Base-by-base conservation (phyloP, 805 yeast genomes). In the Kluyveromyces starmeri region DNA sequence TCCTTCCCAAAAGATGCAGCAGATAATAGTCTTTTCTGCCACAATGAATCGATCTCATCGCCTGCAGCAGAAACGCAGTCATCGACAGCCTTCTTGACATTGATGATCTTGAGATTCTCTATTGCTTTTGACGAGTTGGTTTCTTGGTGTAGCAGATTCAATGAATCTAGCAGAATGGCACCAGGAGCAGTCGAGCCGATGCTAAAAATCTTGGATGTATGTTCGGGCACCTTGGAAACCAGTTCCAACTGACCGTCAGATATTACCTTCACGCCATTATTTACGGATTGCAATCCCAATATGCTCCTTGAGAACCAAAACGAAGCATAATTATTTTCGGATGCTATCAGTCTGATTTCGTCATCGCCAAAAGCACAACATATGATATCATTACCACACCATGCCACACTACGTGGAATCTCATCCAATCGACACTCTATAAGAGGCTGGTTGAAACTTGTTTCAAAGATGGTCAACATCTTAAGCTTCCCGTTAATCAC, bases 311-410 rank as follows among this genome's bases (percentile, higher is more conserved):
- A 68, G 44, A 65, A 79, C 61, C 61, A 57, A 71, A 78, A 32
- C 71, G 72, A 37, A 9, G 52, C 44, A 29, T 33, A 78, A 52
- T 40, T 45, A 31, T 42, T 75, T 8, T 75, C 71, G 0, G 95
- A 89, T 0, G 94, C 95, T 22, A 79, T 66, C 11, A 88, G 51
- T 40, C 70, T 70, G 18, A 85, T 47, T 34, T 80, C 85, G 2
- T 68, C 61, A 40, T 58, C 59, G 1, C 74, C 61, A n/a, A 74
- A 59, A 1, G 44, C 36, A 9, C 79, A 50, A 0, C 78, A 75
- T 1, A 88, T 75, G 0, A 92, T 84, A 56, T 85, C 95, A 44
- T 78, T 75, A 0, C 89, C 84, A 51, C 95, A 80, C 97, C 96
- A 92, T 38, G 67, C 68, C 13, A 83, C 59, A 39, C 69, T 67